Percentiles rank a stretch among this genome's conserved stretches.
Evolutionary conservation across 176 grass and related monocot genomes (phyloP).

Genomic region (Phragmites australis): DNA sequence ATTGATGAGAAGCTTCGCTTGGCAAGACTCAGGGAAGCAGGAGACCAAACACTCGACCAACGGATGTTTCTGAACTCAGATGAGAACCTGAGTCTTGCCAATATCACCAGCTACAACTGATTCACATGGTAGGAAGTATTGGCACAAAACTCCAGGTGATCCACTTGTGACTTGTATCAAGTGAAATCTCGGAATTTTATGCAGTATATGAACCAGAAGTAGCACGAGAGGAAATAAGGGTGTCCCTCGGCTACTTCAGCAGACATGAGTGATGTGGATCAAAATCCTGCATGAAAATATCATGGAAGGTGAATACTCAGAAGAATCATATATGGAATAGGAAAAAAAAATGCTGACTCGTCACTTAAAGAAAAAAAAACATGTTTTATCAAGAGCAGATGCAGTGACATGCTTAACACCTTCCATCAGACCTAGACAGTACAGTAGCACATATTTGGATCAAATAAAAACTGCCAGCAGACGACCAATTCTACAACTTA

Average conservation of each 20-base stretch:
- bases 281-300: slow-evolving; percentile 41
- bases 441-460: not conserved
- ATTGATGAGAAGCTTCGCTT: slow-evolving; percentile 19
- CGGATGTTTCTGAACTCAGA: slow-evolving; percentile 32
- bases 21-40: slow-evolving; percentile 56
- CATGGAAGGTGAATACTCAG: not conserved
- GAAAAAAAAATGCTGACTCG: not conserved
- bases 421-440: not conserved
- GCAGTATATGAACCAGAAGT: slow-evolving; percentile 80
- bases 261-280: slow-evolving; percentile 58
- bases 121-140: slow-evolving; percentile 67
- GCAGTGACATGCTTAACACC: not conserved
- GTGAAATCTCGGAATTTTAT: slow-evolving; percentile 70
- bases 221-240: slow-evolving; percentile 60
- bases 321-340: not conserved
- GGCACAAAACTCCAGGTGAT: slow-evolving; percentile 48
- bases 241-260: slow-evolving; percentile 53
- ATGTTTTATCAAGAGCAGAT: not conserved
- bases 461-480: not conserved
- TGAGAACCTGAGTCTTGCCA: slow-evolving; percentile 58
- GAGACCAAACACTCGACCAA: slow-evolving; percentile 14
- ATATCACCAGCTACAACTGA: slow-evolving; percentile 51
- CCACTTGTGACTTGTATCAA: slow-evolving; percentile 66
- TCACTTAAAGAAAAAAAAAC: not conserved
- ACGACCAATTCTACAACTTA: slow-evolving; percentile 2